These are phyloP conservation scores for Salpingoeca rosetta DNA, from an alignment of 78 protist species.

Conservation along the genomic window DNA sequence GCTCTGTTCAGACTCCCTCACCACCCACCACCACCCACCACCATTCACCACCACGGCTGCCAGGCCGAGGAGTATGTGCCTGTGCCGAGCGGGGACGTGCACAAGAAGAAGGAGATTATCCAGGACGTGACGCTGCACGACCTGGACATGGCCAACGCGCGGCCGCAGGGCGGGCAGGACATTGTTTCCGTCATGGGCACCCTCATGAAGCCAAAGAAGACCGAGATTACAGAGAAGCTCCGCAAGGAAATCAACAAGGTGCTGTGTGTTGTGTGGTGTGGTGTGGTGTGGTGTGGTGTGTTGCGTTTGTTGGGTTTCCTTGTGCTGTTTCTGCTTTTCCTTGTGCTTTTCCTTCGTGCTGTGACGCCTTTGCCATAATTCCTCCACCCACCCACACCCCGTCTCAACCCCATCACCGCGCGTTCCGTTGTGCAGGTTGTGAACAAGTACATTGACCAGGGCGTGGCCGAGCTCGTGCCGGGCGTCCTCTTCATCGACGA, in stretches of 20 bases:
- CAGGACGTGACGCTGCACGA: conserved; percentile 99
- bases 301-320: background rate
- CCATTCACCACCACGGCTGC: no score
- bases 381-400: no score
- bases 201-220: conserved; percentile 86
- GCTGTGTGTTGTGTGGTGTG: no score
- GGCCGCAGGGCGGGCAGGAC: conserved; percentile 81
- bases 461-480: conserved; percentile 99
- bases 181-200: conserved; percentile 91
- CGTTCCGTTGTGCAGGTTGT: no score
- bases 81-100: conserved; percentile 98
- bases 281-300: no score
- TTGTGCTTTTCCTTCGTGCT: no score
- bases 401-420: no score
- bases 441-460: conserved; percentile 97
- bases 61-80: conserved; percentile 98
- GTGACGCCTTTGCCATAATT: no score
- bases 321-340: background rate
- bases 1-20: no score
- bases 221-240: conserved; percentile 99
- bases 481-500: conserved; percentile 99
- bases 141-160: conserved; percentile 97
- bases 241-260: conserved; percentile 97
- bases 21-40: no score
- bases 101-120: conserved; percentile 90